phyloP scores from a whole-genome alignment of 495 filamentous ascomycete species.

The Rusavskia elegans region DNA sequence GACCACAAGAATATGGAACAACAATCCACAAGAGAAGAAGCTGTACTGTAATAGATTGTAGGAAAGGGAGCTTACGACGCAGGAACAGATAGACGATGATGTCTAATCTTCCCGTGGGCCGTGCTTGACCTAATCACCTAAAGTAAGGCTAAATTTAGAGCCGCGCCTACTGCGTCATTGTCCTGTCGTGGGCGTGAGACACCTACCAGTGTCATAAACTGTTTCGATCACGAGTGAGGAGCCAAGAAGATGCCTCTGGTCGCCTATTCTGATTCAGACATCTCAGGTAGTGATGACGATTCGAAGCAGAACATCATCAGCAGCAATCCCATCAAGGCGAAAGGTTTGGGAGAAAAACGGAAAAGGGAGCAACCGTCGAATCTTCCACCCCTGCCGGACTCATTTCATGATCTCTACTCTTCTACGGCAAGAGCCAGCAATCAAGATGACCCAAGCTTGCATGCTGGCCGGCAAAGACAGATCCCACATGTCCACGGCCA shows the following conservation, averaged over 20 bases:
- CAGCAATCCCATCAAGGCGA: background rate
- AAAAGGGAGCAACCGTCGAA: constrained; percentile 12
- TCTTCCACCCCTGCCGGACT: constrained; percentile 66
- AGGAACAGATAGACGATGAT: background rate
- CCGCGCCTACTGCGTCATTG: background rate
- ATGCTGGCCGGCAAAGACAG: constrained; percentile 65
- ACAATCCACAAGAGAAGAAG: too few species aligned
- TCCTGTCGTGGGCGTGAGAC: background rate
- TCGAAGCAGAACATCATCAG: background rate
- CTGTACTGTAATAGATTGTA: too few species aligned
- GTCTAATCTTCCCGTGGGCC: too few species aligned
- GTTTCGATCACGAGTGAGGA: background rate
- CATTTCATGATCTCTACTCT: constrained; percentile 87
- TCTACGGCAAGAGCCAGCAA: constrained; percentile 42
- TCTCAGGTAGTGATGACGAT: constrained; percentile 27
- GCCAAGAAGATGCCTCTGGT: constrained; percentile 40
- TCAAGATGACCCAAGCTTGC: constrained; percentile 65
- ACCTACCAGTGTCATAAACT: too few species aligned
- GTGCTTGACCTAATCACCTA: too few species aligned
- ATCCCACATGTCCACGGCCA: constrained; percentile 76
- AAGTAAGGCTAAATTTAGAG: background rate
- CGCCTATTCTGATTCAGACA: constrained; percentile 57
- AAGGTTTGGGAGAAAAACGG: constrained; percentile 14
- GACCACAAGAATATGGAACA: too few species aligned
- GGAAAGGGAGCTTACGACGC: background rate